Evolutionary conservation across 2,329 filamentous ascomycete genomes (phyloP).

Genomic region (Aspergillus sp.): DNA sequence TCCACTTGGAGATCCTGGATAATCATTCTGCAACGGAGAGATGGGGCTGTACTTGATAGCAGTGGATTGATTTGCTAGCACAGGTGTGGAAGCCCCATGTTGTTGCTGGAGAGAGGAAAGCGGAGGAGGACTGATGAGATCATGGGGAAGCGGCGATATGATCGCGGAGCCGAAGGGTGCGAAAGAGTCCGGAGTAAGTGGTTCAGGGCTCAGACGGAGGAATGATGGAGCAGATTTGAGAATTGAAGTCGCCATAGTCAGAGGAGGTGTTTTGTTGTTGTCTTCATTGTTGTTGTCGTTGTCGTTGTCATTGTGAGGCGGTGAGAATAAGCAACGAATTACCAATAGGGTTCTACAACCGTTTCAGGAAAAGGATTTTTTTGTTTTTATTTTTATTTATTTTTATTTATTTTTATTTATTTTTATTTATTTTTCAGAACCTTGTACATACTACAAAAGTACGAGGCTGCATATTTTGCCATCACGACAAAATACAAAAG

Average conservation of each 20-base stretch:
- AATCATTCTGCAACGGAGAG: conserved; percentile 65
- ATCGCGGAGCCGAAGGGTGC: conserved; percentile 77
- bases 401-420: too few relatives aligned
- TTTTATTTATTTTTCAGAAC: too few relatives aligned
- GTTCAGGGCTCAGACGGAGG: conserved; percentile 50
- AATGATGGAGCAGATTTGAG: conserved; percentile 23
- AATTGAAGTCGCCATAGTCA: conserved; percentile 12
- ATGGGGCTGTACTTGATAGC: conserved; percentile 82
- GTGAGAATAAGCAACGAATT: too few relatives aligned
- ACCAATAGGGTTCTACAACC: too few relatives aligned
- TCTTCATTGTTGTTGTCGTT: too few relatives aligned
- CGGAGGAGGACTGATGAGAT: conserved; percentile 38
- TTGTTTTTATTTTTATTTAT: too few relatives aligned
- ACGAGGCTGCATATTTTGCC: too few relatives aligned
- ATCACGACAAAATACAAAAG: too few relatives aligned
- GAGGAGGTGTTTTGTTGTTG: too few relatives aligned
- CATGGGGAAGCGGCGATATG: conserved; percentile 58
- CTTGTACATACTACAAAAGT: too few relatives aligned
- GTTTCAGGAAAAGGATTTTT: too few relatives aligned
- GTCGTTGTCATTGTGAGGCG: too few relatives aligned
- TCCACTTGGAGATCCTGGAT: conserved; percentile 44
- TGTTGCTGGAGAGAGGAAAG: conserved; percentile 41
- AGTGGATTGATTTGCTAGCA: conserved; percentile 74
- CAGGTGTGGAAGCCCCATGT: conserved; percentile 43
- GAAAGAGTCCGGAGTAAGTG: conserved; percentile 65